Evolutionary conservation across 441 rosid species (phyloP).

Genomic region (Cnidoscolus chayamansa): DNA sequence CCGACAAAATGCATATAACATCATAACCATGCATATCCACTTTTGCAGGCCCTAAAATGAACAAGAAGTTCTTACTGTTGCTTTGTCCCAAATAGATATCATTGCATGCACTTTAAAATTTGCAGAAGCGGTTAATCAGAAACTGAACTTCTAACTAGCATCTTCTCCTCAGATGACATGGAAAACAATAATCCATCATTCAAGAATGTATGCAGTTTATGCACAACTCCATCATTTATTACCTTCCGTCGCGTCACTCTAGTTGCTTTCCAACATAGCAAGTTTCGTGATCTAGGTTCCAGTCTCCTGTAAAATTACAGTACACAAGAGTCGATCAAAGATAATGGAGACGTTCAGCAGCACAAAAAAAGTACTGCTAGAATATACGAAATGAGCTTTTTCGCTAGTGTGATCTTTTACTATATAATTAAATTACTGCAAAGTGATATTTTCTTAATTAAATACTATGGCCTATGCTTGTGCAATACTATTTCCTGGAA

Average conservation of each 20-base stretch:
- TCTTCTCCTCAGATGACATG: neutral
- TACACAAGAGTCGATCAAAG: slow-evolving; percentile 13
- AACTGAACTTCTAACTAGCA: neutral
- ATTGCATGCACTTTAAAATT: neutral
- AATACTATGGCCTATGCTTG: neutral
- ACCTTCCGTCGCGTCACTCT: slow-evolving; percentile 77
- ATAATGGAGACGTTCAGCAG: neutral
- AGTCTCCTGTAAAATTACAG: slow-evolving; percentile 62
- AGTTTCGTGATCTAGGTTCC: slow-evolving; percentile 83
- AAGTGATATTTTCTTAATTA: neutral
- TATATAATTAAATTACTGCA: neutral
- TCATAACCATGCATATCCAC: neutral
- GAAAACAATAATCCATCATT: neutral
- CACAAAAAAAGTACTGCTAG: neutral
- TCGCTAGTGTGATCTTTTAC: too few relatives aligned
- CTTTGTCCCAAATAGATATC: neutral
- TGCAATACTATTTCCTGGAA: neutral
- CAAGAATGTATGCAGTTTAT: too few relatives aligned
- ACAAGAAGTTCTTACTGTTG: neutral
- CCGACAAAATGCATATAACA: neutral
- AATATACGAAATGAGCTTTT: neutral
- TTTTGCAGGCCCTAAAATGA: neutral
- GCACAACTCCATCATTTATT: slow-evolving; percentile 20
- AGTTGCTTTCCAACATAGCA: slow-evolving; percentile 90
- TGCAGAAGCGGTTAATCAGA: neutral